phyloP scores from a whole-genome alignment of 768 basidiomycete species.

The Amanita exitialis region DNA sequence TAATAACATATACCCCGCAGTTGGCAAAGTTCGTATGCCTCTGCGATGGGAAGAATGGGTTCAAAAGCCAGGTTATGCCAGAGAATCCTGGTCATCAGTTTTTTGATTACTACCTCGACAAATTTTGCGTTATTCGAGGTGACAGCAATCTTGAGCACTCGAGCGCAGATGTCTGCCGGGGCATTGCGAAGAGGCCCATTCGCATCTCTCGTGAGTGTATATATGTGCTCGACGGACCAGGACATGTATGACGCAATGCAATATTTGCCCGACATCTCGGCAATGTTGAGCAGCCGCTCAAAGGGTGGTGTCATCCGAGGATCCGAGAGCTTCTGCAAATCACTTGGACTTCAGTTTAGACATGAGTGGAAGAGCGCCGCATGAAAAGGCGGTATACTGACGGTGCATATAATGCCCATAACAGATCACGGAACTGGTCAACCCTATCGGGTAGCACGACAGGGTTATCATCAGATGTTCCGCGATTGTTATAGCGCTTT shows the following conservation, averaged over 20 bases:
- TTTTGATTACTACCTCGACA: slow-evolving; percentile 34
- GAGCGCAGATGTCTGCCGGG: slow-evolving; percentile 27
- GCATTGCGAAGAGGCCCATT: slow-evolving; percentile 20
- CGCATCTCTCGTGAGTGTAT: slow-evolving; percentile 21
- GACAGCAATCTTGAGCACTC: slow-evolving; percentile 41
- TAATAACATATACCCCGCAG: slow-evolving; percentile 48
- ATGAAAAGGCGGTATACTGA: slow-evolving; percentile 16
- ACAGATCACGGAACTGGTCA: slow-evolving; percentile 35
- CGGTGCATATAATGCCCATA: slow-evolving; percentile 41
- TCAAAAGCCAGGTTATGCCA: slow-evolving; percentile 43
- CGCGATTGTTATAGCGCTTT: slow-evolving; percentile 15
- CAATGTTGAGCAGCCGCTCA: slow-evolving; percentile 36
- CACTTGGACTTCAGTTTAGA: slow-evolving; percentile 21
- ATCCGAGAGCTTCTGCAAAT: slow-evolving; percentile 21
- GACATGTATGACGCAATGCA: slow-evolving; percentile 31
- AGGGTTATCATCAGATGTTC: slow-evolving; percentile 19
- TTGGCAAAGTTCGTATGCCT: slow-evolving; percentile 22
- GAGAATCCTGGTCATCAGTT: slow-evolving; percentile 40
- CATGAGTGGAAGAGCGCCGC: neutral
- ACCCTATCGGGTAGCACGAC: slow-evolving; percentile 30
- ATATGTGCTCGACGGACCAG: slow-evolving; percentile 33
- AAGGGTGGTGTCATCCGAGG: slow-evolving; percentile 16
- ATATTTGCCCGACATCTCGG: slow-evolving; percentile 37
- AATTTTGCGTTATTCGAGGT: slow-evolving; percentile 37
- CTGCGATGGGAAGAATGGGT: slow-evolving; percentile 38